Evolutionary conservation across 768 basidiomycete species (phyloP).

Genomic region (Tulasnella sp.): DNA sequence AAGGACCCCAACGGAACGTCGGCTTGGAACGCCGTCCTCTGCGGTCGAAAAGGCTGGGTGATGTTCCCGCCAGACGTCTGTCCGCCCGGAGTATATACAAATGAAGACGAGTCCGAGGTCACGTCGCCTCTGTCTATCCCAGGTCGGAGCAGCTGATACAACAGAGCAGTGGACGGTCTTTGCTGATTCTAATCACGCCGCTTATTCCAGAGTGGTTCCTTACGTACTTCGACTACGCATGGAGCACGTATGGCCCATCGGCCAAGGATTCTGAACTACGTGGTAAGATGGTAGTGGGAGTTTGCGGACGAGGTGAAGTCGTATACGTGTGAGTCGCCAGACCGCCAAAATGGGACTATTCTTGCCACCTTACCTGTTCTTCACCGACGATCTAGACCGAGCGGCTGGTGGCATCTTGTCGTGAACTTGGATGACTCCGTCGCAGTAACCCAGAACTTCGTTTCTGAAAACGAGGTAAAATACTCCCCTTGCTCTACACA

Average conservation of each 20-base stretch:
- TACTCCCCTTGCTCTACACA: no score
- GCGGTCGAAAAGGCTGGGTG: constrained; percentile 27
- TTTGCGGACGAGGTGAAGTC: constrained; percentile 33
- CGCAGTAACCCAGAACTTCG: constrained; percentile 37
- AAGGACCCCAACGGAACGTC: constrained; percentile 29
- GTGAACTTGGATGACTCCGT: constrained; percentile 33
- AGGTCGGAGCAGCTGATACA: neutral
- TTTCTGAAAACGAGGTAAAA: constrained; percentile 29
- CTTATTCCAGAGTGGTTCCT: constrained; percentile 32
- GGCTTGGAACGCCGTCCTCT: constrained; percentile 24
- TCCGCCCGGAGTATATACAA: constrained; percentile 34
- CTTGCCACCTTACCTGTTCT: neutral
- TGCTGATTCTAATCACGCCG: neutral
- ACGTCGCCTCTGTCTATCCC: constrained; percentile 28
- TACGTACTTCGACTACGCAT: constrained; percentile 31
- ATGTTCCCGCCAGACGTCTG: constrained; percentile 32
- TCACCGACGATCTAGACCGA: constrained; percentile 26
- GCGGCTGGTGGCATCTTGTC: constrained; percentile 36
- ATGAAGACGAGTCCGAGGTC: constrained; percentile 30
- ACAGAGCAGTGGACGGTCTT: neutral
- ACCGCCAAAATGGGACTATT: neutral
- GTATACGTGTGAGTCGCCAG: constrained; percentile 30
- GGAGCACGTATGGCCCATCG: constrained; percentile 29
- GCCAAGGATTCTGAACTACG: constrained; percentile 30
- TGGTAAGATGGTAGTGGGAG: constrained; percentile 33